These are phyloP conservation scores for Psilocybe cubensis DNA, from an alignment of 768 basidiomycete species.

Conservation along the genomic window DNA sequence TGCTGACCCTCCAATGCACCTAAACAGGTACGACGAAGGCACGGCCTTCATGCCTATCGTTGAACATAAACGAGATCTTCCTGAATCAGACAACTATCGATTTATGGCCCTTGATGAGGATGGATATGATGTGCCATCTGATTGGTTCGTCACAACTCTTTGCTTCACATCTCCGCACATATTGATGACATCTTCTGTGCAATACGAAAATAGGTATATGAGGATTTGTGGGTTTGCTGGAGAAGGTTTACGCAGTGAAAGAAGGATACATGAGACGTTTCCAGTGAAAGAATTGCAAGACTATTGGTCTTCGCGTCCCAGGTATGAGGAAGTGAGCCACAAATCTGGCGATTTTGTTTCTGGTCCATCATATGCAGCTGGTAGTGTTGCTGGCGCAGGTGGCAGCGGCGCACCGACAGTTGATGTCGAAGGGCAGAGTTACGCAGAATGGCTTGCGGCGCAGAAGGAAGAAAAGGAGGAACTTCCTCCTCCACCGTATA, in stretches of 20 bases:
- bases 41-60: conserved; percentile 82
- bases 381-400: conserved; percentile 19
- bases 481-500: conserved; percentile 72
- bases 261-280: conserved; percentile 63
- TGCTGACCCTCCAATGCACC: conserved; percentile 2
- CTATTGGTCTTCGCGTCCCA: conserved; percentile 71
- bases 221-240: conserved; percentile 75
- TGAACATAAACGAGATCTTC: conserved; percentile 57
- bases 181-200: neutral
- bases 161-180: conserved; percentile 2
- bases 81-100: conserved; percentile 56
- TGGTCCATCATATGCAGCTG: conserved; percentile 20
- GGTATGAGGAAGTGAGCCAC: conserved; percentile 48
- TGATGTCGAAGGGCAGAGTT: conserved; percentile 31
- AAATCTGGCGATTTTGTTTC: conserved; percentile 35
- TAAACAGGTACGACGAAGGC: conserved; percentile 79
- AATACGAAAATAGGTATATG: conserved; percentile 60
- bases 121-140: conserved; percentile 74
- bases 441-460: conserved; percentile 51
- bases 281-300: conserved; percentile 75
- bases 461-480: conserved; percentile 53
- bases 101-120: conserved; percentile 81
- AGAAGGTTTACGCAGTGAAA: conserved; percentile 67
- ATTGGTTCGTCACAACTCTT: conserved; percentile 60
- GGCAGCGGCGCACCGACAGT: neutral